These are phyloP conservation scores for Otatea glauca DNA, from an alignment of 176 grass and related monocot genomes.

Conservation along the genomic window DNA sequence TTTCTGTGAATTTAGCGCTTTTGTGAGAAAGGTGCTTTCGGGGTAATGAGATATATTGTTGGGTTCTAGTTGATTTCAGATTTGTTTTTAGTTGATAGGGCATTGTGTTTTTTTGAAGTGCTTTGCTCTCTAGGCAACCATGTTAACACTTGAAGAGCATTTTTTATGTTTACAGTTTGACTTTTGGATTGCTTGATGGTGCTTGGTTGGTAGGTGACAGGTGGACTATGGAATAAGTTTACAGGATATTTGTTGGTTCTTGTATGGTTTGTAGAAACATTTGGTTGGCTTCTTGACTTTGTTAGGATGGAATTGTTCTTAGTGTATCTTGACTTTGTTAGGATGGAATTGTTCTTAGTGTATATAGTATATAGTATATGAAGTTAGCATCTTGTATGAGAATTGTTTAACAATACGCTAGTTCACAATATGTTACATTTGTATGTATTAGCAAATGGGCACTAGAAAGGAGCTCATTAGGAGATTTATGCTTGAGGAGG, in stretches of 20 bases:
- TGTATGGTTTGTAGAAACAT: slow-evolving; percentile 18
- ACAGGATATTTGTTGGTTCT: slow-evolving; percentile 13
- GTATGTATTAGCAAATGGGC: too few species aligned
- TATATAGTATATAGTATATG: too few species aligned
- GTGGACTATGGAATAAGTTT: slow-evolving; percentile 25
- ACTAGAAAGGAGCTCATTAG: too few species aligned
- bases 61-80: neutral
- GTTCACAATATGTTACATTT: too few species aligned
- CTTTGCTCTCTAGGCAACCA: slow-evolving; percentile 15
- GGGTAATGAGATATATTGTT: neutral
- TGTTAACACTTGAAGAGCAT: slow-evolving; percentile 28
- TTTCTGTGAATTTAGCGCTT: slow-evolving; percentile 16
- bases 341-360: too few species aligned
- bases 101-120: neutral
- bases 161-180: slow-evolving; percentile 32
- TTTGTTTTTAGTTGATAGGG: neutral
- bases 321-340: too few species aligned
- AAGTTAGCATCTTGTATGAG: too few species aligned
- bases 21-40: slow-evolving; percentile 9
- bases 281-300: slow-evolving; percentile 31
- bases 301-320: too few species aligned
- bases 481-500: too few species aligned
- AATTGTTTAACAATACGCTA: too few species aligned
- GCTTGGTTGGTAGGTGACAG: slow-evolving; percentile 37
- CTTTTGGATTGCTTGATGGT: slow-evolving; percentile 31